These are phyloP conservation scores for Balansia obtecta DNA, from an alignment of 2,329 filamentous ascomycete genomes.

Conservation along the genomic window DNA sequence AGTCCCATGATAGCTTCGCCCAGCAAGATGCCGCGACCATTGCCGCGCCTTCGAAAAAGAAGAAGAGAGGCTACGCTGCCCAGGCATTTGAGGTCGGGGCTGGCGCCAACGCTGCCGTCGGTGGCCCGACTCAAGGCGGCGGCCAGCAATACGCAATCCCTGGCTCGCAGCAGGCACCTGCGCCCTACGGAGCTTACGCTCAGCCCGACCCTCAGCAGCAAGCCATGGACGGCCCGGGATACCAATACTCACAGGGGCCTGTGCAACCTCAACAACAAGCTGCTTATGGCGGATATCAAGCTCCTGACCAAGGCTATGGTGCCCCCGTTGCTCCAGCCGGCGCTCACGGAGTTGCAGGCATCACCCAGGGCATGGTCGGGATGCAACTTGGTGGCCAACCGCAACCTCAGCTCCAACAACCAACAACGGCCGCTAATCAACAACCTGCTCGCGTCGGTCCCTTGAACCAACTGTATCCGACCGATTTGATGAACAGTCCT, in stretches of 20 bases:
- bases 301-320: constrained; percentile 51
- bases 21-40: constrained; percentile 21
- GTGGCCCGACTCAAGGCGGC: constrained; percentile 29
- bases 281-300: constrained; percentile 22
- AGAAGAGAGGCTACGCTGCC: constrained; percentile 90
- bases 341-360: constrained; percentile 47
- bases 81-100: constrained; percentile 87
- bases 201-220: constrained; percentile 33
- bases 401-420: constrained; percentile 36
- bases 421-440: constrained; percentile 20
- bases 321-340: constrained; percentile 20
- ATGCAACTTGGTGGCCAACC: constrained; percentile 57
- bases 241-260: constrained; percentile 32
- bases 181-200: constrained; percentile 48
- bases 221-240: constrained; percentile 24
- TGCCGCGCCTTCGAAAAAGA: constrained; percentile 52
- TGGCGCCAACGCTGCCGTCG: constrained; percentile 63
- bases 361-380: constrained; percentile 75
- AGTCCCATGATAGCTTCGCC: constrained; percentile 20
- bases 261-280: constrained; percentile 31
- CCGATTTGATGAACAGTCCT: constrained; percentile 81
- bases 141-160: constrained; percentile 34
- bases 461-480: constrained; percentile 83
- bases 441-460: constrained; percentile 31
- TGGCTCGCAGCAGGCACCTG: constrained; percentile 25